Conservation (phyloP, 352 stramenopile genomes). For the Phytophthora palmivora region DNA sequence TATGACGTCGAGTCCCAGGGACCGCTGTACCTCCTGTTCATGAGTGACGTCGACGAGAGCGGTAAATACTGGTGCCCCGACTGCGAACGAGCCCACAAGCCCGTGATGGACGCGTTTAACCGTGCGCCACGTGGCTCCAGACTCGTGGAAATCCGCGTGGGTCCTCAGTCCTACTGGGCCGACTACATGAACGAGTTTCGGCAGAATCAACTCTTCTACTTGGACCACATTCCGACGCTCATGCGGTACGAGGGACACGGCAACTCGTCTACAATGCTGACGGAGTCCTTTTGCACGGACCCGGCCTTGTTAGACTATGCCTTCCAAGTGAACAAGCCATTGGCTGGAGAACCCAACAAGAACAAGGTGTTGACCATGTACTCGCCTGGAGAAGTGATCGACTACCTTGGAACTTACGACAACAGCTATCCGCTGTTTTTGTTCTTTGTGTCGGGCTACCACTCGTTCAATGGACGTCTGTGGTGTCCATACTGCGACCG, state of each 20-base stretch:
- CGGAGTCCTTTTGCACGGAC: constrained; percentile 72
- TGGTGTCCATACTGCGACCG: constrained; percentile 86
- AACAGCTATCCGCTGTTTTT: constrained; percentile 79
- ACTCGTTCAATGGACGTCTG: constrained; percentile 77
- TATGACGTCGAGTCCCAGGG: constrained; percentile 75
- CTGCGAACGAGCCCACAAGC: constrained; percentile 74
- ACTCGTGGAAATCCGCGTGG: constrained; percentile 80
- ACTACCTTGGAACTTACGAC: constrained; percentile 71
- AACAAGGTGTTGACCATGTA: constrained; percentile 72
- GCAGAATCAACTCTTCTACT: constrained; percentile 86
- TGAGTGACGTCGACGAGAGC: constrained; percentile 70
- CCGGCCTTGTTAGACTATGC: constrained; percentile 69
- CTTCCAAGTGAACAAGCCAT: constrained; percentile 66
- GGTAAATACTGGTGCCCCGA: constrained; percentile 86
- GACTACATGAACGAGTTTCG: constrained; percentile 82
- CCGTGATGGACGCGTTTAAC: constrained; percentile 76
- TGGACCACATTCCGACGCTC: constrained; percentile 81
- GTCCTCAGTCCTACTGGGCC: constrained; percentile 60
- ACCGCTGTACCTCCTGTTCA: constrained; percentile 77
- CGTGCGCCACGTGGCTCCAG: constrained; percentile 65
- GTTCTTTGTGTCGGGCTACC: constrained; percentile 78
- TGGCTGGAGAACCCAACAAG: constrained; percentile 49
- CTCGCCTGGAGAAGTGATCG: constrained; percentile 48
- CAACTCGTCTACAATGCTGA: constrained; percentile 78
- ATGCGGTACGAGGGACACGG: constrained; percentile 78